Evolutionary conservation across 345 rosid genomes (phyloP), one percentile per base, ranked within the genome.

Genomic region (Excoecaria cochinchinensis): DNA sequence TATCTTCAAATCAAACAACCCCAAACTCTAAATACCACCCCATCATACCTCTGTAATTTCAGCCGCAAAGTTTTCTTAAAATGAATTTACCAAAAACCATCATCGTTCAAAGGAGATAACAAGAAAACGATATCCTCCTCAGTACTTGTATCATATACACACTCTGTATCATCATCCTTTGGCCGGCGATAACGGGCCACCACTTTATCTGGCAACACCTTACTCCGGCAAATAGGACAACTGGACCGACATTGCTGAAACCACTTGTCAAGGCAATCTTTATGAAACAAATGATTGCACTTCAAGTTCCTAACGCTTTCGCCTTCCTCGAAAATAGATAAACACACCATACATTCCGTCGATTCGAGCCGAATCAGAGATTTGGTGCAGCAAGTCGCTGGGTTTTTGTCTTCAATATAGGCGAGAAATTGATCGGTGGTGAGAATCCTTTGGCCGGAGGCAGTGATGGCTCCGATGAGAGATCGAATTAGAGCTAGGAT

Each of bases 231-330:
- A 44, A 86, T 83, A 17, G 89, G 89, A 46, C 89, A 86, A 0
- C 85, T 82, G 8, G 82, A 70, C 48, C 59, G 59, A n/a, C 70
- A 69, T 38, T 75, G 84, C 14, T 78, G 81, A 53, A 88, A 56
- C 91, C 91, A 88, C 55, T 24, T 56, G 72, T 88, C 91, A 8
- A 88, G 51, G 62, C 91, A 88, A 56, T 76, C 88, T 77, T 74
- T 86, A 71, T 88, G 91, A 76, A 85, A 88, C 6, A 76, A 53
- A 50, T 88, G 91, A 31, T 79, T 69, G 71, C 91, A 88, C 36
- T 66, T 76, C 64, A 88, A 64, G 3, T 59, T 80, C 70, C 91
- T 73, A 4, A 85, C 80, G 22, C 73, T 76, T 4, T 88, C 88
- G 0, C 86, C 89, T 52, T 86, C 88, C 59, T 70, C 72, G 12